These are phyloP conservation scores for Withania somnifera DNA, from an alignment of 305 asterid species.

Conservation along the genomic window DNA sequence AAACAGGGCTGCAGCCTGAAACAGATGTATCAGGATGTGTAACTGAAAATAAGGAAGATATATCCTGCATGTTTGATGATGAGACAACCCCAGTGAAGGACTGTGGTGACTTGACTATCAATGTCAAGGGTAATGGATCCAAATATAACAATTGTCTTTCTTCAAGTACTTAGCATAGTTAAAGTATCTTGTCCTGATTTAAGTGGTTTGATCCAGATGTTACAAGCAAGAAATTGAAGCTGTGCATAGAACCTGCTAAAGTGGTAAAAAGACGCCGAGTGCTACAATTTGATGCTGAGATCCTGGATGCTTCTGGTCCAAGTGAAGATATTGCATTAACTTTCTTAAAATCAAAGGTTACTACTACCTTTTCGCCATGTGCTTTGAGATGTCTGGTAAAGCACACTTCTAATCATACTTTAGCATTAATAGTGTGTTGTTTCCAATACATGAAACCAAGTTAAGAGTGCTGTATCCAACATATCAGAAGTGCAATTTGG, in stretches of 20 bases:
- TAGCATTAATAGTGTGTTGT: neutral
- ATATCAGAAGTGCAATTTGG: neutral
- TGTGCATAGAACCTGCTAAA: slow-evolving; percentile 31
- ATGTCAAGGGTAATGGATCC: slow-evolving; percentile 28
- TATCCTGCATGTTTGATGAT: slow-evolving; percentile 22
- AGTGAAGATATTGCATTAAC: slow-evolving; percentile 24
- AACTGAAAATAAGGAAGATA: slow-evolving; percentile 22
- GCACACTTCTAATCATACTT: neutral
- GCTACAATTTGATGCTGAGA: slow-evolving; percentile 59
- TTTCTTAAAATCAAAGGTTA: slow-evolving; percentile 39
- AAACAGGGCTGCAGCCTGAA: neutral
- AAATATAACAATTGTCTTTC: neutral
- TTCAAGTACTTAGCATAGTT: neutral
- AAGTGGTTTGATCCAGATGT: slow-evolving; percentile 9
- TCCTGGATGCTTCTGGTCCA: slow-evolving; percentile 22
- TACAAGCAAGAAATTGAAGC: slow-evolving; percentile 9
- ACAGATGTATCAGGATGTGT: slow-evolving; percentile 33
- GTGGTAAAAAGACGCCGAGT: slow-evolving; percentile 48
- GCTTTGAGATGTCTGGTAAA: neutral
- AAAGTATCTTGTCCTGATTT: neutral
- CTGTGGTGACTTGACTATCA: slow-evolving; percentile 40
- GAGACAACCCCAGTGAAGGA: slow-evolving; percentile 55
- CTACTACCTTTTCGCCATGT: slow-evolving; percentile 2
- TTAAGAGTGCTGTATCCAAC: neutral
- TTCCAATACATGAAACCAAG: neutral